Evolutionary conservation across 257 asterid species (phyloP), one percentile per base, ranked within the genome.

Genomic region (Forsythia suspensa): DNA sequence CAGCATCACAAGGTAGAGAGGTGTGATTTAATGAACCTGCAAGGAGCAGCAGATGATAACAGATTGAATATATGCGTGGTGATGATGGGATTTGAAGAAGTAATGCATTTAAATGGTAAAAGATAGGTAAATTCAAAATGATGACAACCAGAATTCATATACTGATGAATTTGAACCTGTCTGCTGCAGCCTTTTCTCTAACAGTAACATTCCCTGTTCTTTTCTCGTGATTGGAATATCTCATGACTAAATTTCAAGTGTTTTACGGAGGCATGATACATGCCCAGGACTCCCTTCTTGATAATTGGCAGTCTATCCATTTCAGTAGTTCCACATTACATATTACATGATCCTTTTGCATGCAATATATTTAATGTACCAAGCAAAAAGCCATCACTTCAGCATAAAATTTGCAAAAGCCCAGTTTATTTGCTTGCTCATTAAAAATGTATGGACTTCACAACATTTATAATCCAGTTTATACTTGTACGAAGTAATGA

Each of bases 11-110:
- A 7, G 81, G 83, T 72, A 76, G 73, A 78, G 95, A 80, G 43
- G 78, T 73, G 59, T 84, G 77, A 41, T 86, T 81, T 78, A 85
- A 77, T 71, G 91, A 82, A 88, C 94, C 99, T 95, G 89, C 55
- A 81, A 74, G 43, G 43, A 84, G 37, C 75, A 83, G 82, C 12
- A 74, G 13, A 80, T 13, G 42, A 21, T 38, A 68, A 79, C 52
- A 44, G 65, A 68, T 43, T 43, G 57, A 76, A 80, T 29, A 76
- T 48, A 51, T 69, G 77, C 57, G 65, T 61, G 36, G 37, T 40
- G 7, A 40, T 70, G 71, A 57, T 75, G 29, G 65, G 66, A 59
- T 37, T 10, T 4, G 13, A 55, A 66, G 3, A 52, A 52, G 63
- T 52, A 16, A 52, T 59, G 34, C 34, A 70, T 55, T 52, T 16